Percentiles rank a stretch among this genome's conserved stretches.
Evolutionary conservation across 306 rosid species (phyloP).

Genomic region (Abrus precatorius): DNA sequence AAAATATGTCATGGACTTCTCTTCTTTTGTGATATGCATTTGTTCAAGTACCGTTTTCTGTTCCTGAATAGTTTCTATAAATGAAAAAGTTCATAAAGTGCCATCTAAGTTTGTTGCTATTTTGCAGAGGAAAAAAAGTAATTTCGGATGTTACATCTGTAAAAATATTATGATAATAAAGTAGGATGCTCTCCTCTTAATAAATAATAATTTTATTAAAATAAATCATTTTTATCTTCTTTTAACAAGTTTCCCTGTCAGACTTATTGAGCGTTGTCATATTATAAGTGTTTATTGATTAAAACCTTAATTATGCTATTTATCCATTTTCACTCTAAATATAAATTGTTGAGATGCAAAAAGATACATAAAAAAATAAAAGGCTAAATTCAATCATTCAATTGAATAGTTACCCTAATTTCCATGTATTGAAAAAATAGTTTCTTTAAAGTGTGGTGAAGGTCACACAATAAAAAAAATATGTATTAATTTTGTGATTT

Average conservation of each 20-base stretch:
- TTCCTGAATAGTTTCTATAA: conserved; percentile 19
- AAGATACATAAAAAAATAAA: not conserved
- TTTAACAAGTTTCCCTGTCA: not conserved
- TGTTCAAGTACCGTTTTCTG: conserved; percentile 13
- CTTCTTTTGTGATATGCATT: not conserved
- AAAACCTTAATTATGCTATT: not conserved
- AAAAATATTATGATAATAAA: not conserved
- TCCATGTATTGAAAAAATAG: too few species aligned
- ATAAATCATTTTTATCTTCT: too few species aligned
- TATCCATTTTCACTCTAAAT: not conserved
- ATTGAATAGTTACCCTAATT: not conserved
- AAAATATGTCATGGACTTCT: conserved; percentile 1
- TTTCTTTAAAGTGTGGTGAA: too few species aligned
- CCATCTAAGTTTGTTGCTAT: not conserved
- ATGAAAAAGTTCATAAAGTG: not conserved
- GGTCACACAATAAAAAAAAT: too few species aligned
- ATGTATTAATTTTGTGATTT: too few species aligned
- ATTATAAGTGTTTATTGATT: not conserved
- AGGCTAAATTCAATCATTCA: conserved; percentile 6
- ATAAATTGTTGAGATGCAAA: not conserved
- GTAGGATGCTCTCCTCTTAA: not conserved
- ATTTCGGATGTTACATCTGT: not conserved
- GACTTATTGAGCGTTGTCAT: not conserved
- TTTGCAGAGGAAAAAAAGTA: not conserved
- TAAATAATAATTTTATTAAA: too few species aligned